Evolutionary conservation across 208 protist species (phyloP).

Genomic region (Crithidia brevicula): DNA sequence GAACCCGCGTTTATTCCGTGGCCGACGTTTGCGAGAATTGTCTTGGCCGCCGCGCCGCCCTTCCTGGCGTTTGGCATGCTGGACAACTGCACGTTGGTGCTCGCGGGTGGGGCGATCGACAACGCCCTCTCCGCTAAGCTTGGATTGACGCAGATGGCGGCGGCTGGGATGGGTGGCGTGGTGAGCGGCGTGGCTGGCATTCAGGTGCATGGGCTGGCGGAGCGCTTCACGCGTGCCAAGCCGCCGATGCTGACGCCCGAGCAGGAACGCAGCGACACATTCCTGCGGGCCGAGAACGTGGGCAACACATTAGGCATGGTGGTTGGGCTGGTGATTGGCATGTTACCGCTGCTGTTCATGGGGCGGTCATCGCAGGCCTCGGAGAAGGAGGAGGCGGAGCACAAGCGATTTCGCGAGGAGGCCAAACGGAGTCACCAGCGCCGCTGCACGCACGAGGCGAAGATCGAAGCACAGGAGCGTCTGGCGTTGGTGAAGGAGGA

Average conservation of each 20-base stretch:
- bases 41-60: conserved; percentile 58
- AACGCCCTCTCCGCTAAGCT: conserved; percentile 61
- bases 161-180: conserved; percentile 80
- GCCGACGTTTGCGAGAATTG: conserved; percentile 45
- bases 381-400: conserved; percentile 39
- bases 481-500: conserved; percentile 27
- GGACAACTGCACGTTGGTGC: conserved; percentile 84
- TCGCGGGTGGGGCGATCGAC: conserved; percentile 84
- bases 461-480: conserved; percentile 29
- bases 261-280: conserved; percentile 47
- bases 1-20: conserved; percentile 53
- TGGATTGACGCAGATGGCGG: conserved; percentile 72
- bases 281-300: conserved; percentile 42
- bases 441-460: conserved; percentile 21
- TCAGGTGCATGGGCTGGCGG: conserved; percentile 86
- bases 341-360: conserved; percentile 79
- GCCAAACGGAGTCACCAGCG: conserved; percentile 36
- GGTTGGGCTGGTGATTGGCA: conserved; percentile 72
- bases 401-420: conserved; percentile 38
- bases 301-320: conserved; percentile 87
- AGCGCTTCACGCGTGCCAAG: conserved; percentile 62
- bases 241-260: conserved; percentile 61
- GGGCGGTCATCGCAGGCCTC: conserved; percentile 25
- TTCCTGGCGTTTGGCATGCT: conserved; percentile 90
- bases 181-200: conserved; percentile 86